phyloP scores from a whole-genome alignment of 73 alveolate species.

The Effrenium voratum region DNA sequence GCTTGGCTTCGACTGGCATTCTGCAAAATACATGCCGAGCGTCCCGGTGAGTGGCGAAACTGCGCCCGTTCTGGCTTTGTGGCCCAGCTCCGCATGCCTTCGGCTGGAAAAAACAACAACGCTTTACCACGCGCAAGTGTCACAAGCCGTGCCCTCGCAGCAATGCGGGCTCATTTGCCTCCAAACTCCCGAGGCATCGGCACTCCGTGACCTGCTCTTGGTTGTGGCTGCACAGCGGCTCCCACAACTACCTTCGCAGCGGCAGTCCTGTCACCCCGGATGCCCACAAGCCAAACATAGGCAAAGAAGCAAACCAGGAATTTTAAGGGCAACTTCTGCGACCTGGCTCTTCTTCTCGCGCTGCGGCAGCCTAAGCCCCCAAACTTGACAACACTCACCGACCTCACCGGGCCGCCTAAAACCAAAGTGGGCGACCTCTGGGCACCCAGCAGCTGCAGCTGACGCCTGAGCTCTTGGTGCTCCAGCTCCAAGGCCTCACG shows the following conservation, averaged over 20 bases:
- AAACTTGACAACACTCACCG: background rate
- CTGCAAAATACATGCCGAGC: slow-evolving; percentile 10
- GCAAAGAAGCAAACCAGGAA: background rate
- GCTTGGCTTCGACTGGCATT: background rate
- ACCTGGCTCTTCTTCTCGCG: background rate
- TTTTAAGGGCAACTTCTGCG: background rate
- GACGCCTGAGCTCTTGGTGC: slow-evolving; percentile 71
- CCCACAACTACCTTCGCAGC: slow-evolving; percentile 64
- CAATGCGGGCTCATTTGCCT: background rate
- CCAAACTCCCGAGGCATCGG: background rate
- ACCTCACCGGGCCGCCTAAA: background rate
- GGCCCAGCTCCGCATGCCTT: background rate
- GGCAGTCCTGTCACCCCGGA: background rate
- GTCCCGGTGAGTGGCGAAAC: background rate
- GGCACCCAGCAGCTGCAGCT: slow-evolving; percentile 48
- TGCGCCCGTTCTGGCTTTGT: background rate
- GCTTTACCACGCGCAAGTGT: no score
- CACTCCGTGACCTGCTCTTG: slow-evolving; percentile 80
- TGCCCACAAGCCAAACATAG: background rate
- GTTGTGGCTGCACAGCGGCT: slow-evolving; percentile 43
- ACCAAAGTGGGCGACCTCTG: background rate
- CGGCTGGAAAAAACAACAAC: background rate
- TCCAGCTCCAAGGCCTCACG: slow-evolving; percentile 69
- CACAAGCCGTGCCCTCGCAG: background rate
- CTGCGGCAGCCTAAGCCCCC: background rate